Conservation (phyloP, 352 stramenopile species). For the Albugo laibachii region DNA sequence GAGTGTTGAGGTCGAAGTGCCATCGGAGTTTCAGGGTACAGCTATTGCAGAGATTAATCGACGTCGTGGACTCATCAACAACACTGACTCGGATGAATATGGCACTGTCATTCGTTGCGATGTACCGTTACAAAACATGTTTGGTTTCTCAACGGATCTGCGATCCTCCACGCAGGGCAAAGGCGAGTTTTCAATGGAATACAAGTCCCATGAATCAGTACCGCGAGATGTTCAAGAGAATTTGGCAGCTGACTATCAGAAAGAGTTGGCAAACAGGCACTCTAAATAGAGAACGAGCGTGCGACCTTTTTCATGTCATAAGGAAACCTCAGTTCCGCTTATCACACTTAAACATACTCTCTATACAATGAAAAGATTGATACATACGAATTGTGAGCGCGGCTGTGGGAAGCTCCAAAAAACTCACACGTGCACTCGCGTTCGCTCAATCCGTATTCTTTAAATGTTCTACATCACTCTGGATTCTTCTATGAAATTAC, state of each 20-base stretch:
- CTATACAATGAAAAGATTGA: too few species aligned
- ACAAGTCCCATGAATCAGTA: conserved; percentile 91
- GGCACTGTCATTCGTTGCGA: conserved; percentile 82
- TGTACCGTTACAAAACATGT: conserved; percentile 97
- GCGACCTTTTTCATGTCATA: too few species aligned
- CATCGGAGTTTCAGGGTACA: conserved; percentile 91
- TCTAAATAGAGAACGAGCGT: too few species aligned
- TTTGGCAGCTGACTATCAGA: conserved; percentile 86
- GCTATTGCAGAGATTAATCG: conserved; percentile 89
- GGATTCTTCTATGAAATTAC: too few species aligned
- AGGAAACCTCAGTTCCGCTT: too few species aligned
- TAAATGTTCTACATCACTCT: too few species aligned
- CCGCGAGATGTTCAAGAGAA: conserved; percentile 87
- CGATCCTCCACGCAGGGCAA: conserved; percentile 92
- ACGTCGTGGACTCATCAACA: conserved; percentile 91
- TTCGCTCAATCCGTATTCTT: too few species aligned
- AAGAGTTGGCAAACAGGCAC: conserved; percentile 23
- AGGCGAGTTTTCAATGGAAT: conserved; percentile 99
- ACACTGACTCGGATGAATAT: conserved; percentile 89
- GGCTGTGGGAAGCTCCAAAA: too few species aligned
- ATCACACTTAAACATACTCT: too few species aligned
- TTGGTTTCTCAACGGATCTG: conserved; percentile 96
- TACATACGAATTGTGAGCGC: too few species aligned
- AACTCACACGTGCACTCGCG: too few species aligned
- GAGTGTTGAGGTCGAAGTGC: conserved; percentile 86